These are phyloP conservation scores for Carpinus fangiana DNA, from an alignment of 306 rosid genomes.

Conservation along the genomic window DNA sequence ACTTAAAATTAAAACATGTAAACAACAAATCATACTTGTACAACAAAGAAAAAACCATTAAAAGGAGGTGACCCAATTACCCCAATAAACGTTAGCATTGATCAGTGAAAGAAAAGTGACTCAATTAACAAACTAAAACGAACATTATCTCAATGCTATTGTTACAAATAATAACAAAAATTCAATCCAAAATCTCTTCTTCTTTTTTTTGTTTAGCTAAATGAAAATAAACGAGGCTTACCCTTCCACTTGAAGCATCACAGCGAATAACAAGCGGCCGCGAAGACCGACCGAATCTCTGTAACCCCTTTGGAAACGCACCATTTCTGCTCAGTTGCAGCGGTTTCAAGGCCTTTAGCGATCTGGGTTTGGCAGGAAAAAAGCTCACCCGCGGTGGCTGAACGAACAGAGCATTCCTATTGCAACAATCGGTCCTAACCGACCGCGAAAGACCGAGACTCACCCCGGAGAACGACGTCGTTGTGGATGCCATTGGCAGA, in stretches of 20 bases:
- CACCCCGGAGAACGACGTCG: constrained; percentile 46
- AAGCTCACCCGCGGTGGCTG: constrained; percentile 41
- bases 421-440: constrained; percentile 32
- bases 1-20: too few relatives aligned
- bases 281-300: constrained; percentile 32
- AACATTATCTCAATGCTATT: background rate
- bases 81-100: background rate
- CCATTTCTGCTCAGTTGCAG: constrained; percentile 33
- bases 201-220: background rate
- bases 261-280: constrained; percentile 53
- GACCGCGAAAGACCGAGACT: constrained; percentile 40
- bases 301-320: constrained; percentile 42
- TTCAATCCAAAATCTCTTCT: too few relatives aligned
- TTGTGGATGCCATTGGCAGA: constrained; percentile 51
- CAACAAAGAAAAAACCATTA: background rate
- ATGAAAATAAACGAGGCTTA: constrained; percentile 17
- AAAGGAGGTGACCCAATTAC: background rate
- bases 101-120: background rate
- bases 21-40: background rate
- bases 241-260: constrained; percentile 75
- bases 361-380: constrained; percentile 35
- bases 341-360: constrained; percentile 39
- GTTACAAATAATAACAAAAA: background rate
- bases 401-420: constrained; percentile 30
- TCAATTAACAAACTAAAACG: background rate